Percentiles rank a stretch among this genome's conserved stretches.
Evolutionary conservation across 192 early-diverging fungal species (phyloP).

Genomic region (Paraglomus occultum): DNA sequence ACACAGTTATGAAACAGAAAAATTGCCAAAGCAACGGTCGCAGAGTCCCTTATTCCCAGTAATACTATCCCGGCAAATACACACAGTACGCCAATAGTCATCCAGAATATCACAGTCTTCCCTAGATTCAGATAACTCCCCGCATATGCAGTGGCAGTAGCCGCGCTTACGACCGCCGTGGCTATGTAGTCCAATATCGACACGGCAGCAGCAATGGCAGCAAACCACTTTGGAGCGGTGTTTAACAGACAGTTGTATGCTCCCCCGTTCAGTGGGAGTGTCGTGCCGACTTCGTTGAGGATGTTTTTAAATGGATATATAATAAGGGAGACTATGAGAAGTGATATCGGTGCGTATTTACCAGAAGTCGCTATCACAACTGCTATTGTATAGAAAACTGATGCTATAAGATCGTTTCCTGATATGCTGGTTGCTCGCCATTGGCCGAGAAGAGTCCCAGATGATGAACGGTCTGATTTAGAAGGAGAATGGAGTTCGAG

Average conservation of each 20-base stretch:
- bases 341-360: constrained; percentile 54
- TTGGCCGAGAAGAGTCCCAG: constrained; percentile 35
- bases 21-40: constrained; percentile 47
- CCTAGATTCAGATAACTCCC: constrained; percentile 40
- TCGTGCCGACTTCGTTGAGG: constrained; percentile 50
- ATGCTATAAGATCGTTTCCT: constrained; percentile 54
- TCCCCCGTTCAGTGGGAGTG: constrained; percentile 57
- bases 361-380: constrained; percentile 44
- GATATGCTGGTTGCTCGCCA: constrained; percentile 47
- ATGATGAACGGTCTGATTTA: constrained; percentile 2
- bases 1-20: constrained; percentile 46
- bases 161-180: constrained; percentile 51
- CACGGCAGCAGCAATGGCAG: constrained; percentile 47
- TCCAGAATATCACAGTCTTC: constrained; percentile 35
- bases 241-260: constrained; percentile 49
- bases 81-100: constrained; percentile 46
- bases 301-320: constrained; percentile 52
- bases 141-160: constrained; percentile 50
- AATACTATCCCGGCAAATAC: constrained; percentile 48
- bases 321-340: constrained; percentile 45
- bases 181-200: constrained; percentile 51
- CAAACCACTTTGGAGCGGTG: constrained; percentile 46
- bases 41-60: constrained; percentile 50
- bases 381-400: constrained; percentile 54
- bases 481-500: constrained; percentile 36